These are phyloP conservation scores for Funneliformis mosseae DNA, from an alignment of 192 early-diverging fungal genomes.

Conservation along the genomic window DNA sequence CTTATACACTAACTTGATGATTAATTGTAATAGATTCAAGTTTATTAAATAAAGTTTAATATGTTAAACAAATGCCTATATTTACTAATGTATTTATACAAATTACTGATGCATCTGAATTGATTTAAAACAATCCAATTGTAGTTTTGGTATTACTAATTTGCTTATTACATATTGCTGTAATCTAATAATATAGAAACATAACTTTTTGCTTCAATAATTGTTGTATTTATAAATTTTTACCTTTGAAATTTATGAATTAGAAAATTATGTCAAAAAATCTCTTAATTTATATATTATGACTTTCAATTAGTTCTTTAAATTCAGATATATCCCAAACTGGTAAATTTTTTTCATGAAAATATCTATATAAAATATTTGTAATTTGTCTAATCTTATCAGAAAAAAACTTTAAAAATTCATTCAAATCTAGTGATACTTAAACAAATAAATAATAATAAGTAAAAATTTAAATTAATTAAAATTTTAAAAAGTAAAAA, in stretches of 20 bases:
- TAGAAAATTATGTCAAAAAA: neutral
- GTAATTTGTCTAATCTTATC: too few relatives aligned
- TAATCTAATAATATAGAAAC: neutral
- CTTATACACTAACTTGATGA: neutral
- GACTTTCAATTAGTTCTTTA: neutral
- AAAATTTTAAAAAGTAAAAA: too few relatives aligned
- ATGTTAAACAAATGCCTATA: neutral
- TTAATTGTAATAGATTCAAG: neutral
- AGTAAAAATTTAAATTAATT: too few relatives aligned
- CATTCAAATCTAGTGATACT: too few relatives aligned
- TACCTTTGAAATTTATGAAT: neutral
- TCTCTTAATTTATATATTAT: neutral
- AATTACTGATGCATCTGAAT: neutral
- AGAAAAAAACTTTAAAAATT: too few relatives aligned
- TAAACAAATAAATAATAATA: too few relatives aligned
- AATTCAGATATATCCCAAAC: neutral
- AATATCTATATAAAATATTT: too few relatives aligned
- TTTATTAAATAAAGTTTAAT: constrained; percentile 3
- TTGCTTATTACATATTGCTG: neutral
- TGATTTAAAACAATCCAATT: neutral
- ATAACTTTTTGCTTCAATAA: constrained; percentile 11
- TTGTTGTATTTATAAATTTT: neutral
- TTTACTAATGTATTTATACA: neutral
- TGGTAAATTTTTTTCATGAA: too few relatives aligned
- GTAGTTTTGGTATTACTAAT: neutral